A percentile compares a stretch with the other conserved stretches of the same genome.
phyloP scores from a whole-genome alignment of 2,329 filamentous ascomycete genomes.

The Achaetomium macrosporum region DNA sequence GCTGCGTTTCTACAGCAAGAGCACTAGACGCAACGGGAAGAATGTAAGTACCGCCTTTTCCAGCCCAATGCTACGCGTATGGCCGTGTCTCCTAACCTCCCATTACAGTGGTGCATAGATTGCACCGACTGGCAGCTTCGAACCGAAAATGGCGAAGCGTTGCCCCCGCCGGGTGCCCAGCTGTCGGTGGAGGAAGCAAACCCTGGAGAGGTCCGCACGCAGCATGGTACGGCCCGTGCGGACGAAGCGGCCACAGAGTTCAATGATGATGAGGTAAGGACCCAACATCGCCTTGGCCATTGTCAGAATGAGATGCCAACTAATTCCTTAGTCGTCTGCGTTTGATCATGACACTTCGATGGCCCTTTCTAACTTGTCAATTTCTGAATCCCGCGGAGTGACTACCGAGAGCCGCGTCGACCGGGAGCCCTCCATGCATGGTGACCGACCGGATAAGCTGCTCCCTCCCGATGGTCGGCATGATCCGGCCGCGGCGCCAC shows the following conservation, averaged over 20 bases:
- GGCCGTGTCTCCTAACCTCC: constrained; percentile 27
- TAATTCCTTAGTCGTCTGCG: neutral
- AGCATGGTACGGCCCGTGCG: neutral
- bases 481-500: neutral
- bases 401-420: neutral
- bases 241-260: neutral
- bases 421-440: neutral
- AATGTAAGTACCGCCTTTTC: constrained; percentile 25
- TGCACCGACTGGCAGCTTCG: constrained; percentile 32
- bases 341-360: too few relatives aligned
- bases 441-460: neutral
- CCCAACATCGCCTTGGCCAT: neutral
- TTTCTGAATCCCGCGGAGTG: neutral
- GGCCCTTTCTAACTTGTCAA: neutral
- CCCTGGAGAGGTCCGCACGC: neutral
- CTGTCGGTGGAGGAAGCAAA: constrained; percentile 10
- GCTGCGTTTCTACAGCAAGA: constrained; percentile 31
- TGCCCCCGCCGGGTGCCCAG: constrained; percentile 21
- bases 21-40: constrained; percentile 26
- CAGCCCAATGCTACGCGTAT: neutral
- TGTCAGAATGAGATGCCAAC: neutral
- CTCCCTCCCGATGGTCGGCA: neutral
- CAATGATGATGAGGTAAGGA: neutral
- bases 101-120: constrained; percentile 28
- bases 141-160: constrained; percentile 22